A percentile compares a stretch with the other conserved stretches of the same genome.
Evolutionary conservation across 164 flowering plant genomes (phyloP).

Genomic region (Cinnamomum micranthum): DNA sequence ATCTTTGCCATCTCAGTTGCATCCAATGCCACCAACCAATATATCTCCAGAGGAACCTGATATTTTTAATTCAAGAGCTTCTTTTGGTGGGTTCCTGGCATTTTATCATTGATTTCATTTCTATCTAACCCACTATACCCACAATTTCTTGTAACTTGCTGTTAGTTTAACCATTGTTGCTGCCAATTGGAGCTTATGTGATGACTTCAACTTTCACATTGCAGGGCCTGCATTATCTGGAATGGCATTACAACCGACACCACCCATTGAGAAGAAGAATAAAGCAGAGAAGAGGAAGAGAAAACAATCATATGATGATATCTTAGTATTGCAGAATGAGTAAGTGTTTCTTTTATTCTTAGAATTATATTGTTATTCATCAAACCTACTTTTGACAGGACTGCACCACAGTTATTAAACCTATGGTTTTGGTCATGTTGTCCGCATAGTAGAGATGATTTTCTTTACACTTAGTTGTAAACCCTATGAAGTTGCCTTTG

Average conservation of each 20-base stretch:
- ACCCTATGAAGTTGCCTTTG: no score
- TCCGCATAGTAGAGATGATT: no score
- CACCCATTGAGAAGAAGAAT: constrained; percentile 41
- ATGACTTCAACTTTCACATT: constrained; percentile 11
- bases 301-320: constrained; percentile 43
- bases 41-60: constrained; percentile 24
- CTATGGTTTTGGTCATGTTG: no score
- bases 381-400: no score
- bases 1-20: constrained; percentile 27
- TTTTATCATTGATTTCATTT: neutral
- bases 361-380: no score
- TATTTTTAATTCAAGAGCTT: constrained; percentile 13
- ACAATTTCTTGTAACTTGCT: neutral
- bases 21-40: constrained; percentile 27
- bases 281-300: constrained; percentile 46
- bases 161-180: neutral
- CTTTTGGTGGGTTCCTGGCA: constrained; percentile 39
- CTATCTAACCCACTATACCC: neutral
- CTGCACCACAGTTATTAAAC: no score
- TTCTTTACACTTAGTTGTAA: no score
- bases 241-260: constrained; percentile 47
- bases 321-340: constrained; percentile 58
- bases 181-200: neutral
- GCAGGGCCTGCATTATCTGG: constrained; percentile 38
- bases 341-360: constrained; percentile 23